Evolutionary conservation across 1,139 yeast species (phyloP), one percentile per base, ranked within the genome.

Genomic region (Diutina mesorugosa): DNA sequence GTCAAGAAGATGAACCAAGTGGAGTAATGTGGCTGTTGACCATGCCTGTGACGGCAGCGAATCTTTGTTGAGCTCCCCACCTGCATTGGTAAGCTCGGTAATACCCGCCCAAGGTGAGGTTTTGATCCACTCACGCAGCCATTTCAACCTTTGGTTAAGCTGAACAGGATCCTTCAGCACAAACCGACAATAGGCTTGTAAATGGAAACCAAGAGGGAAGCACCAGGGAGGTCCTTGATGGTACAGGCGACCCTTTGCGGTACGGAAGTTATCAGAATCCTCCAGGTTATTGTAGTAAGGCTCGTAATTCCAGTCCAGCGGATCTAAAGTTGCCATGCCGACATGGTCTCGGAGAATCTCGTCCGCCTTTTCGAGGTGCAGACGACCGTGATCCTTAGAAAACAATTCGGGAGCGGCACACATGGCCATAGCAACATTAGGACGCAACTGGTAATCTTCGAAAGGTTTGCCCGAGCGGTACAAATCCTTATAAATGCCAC

Each of bases 191-290:
- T 32, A 50, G 0, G 98, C 96, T 60, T 97, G 79, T 62, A 93
- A 71, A 67, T 89, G 91, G 70, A 83, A 90, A 1, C 99, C 99
- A 47, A 79, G 77, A 60, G 85, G 82, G 97, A 98, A 93, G 28
- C 88, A 85, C 99, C 99, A 93, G 68, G 93, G 99, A 1, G 99
- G 99, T 1, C 99, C 99, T 71, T 93, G 98, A 69, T 93, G 99
- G 69, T 93, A 93, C 70, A 93, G 93, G 65, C 98, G 80, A 21
- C 99, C 99, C 70, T 90, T 90, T 6, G 98, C 78, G 0, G 98
- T 90, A 1, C 95, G 90, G 75, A 90, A 93, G 68, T 93, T 97
- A 8, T 79, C 81, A 56, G 81, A 83, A 65, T 93, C 98, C 55
- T 81, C 85, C 55, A 91, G 73, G 67, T 93, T 93, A 64, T 76